phyloP scores from a whole-genome alignment of 306 rosid genomes.

The Medicago lupulina region DNA sequence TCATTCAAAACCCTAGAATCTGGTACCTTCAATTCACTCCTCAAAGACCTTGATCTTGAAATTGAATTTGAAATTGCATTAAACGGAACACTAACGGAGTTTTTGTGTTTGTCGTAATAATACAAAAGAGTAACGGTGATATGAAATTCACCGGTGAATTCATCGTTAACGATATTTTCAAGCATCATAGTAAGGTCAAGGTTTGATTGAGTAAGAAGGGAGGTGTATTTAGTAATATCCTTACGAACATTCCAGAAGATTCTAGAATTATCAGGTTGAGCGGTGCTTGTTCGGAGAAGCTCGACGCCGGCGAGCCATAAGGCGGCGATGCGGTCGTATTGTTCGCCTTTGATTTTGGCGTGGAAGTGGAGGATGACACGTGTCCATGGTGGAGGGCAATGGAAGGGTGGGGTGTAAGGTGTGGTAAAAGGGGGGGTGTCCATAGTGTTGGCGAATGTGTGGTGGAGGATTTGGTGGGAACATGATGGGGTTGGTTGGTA shows the following conservation, averaged over 20 bases:
- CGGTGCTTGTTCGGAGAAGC: conserved; percentile 83
- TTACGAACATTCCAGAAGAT: conserved; percentile 77
- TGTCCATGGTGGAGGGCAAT: conserved; percentile 69
- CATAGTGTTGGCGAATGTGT: conserved; percentile 77
- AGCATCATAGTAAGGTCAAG: conserved; percentile 76
- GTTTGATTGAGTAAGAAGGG: conserved; percentile 51
- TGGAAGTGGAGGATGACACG: conserved; percentile 59
- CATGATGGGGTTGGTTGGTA: conserved; percentile 58
- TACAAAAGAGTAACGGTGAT: conserved; percentile 57
- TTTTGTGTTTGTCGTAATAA: conserved; percentile 30
- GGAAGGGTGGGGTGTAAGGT: conserved; percentile 59
- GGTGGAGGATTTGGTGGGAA: conserved; percentile 55
- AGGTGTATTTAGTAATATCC: conserved; percentile 73
- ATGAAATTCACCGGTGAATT: conserved; percentile 72
- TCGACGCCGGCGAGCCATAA: conserved; percentile 80
- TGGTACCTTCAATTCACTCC: conserved; percentile 14
- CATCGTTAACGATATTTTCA: conserved; percentile 61
- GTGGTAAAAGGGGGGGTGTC: conserved; percentile 68
- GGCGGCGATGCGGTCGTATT: conserved; percentile 84
- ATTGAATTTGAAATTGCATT: not conserved
- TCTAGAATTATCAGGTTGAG: conserved; percentile 62
- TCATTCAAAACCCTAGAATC: conserved; percentile 31
- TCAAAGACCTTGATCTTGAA: conserved; percentile 26
- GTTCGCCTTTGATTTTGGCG: conserved; percentile 66
- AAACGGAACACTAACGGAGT: conserved; percentile 39